Conservation (phyloP, 192 early-diverging fungal species). For the Podila epigama region DNA sequence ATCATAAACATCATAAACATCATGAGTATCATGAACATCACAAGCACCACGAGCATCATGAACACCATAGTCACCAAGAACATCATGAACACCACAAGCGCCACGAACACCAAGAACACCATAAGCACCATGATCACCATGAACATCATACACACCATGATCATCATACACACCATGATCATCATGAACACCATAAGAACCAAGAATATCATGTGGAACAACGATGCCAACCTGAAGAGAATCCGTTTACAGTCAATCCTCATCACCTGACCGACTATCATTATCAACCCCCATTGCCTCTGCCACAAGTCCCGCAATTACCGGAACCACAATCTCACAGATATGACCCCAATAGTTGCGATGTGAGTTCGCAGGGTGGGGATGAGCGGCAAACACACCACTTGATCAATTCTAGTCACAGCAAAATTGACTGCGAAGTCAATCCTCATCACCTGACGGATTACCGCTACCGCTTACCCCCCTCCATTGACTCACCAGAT, state of each 20-base stretch:
- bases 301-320: constrained; percentile 18
- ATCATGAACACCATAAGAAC: constrained; percentile 27
- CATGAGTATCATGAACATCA: constrained; percentile 1
- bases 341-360: constrained; percentile 7
- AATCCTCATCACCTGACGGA: constrained; percentile 47
- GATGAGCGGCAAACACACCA: constrained; percentile 31
- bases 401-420: neutral
- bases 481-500: constrained; percentile 5
- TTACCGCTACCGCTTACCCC: constrained; percentile 32
- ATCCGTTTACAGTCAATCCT: constrained; percentile 25
- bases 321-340: constrained; percentile 25
- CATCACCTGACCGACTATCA: constrained; percentile 48
- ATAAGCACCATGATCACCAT: neutral
- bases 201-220: neutral
- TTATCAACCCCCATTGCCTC: constrained; percentile 34
- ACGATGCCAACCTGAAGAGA: neutral
- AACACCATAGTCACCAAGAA: neutral
- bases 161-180: constrained; percentile 6
- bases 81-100: neutral
- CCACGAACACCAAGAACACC: neutral
- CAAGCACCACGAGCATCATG: constrained; percentile 3
- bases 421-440: constrained; percentile 4
- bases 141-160: neutral
- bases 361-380: neutral
- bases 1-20: neutral